Evolutionary conservation across 495 filamentous ascomycete genomes (phyloP).

Genomic region (Hypoxylon fragiforme): DNA sequence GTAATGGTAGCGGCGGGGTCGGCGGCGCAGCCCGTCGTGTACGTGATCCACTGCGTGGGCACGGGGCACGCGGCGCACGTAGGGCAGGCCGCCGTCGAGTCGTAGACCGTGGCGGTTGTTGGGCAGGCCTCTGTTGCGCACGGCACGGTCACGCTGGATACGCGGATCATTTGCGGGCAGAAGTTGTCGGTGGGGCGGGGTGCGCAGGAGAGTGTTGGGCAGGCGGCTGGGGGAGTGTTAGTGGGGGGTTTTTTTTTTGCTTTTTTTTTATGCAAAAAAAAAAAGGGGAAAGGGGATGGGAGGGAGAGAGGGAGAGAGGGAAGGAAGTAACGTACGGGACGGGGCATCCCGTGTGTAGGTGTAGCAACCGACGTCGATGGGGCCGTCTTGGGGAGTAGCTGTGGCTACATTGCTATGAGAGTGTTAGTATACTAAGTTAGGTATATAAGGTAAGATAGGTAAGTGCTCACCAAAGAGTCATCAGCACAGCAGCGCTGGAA

Average conservation of each 20-base stretch:
- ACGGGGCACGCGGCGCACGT: conserved; percentile 39
- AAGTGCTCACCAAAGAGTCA: conserved; percentile 21
- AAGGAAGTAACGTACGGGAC: conserved; percentile 13
- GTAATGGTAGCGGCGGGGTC: conserved; percentile 34
- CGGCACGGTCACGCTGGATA: conserved; percentile 38
- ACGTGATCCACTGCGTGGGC: conserved; percentile 42
- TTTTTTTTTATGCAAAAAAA: too few species aligned
- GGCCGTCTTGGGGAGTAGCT: conserved; percentile 5
- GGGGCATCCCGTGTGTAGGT: conserved; percentile 20
- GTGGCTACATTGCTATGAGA: conserved; percentile 9
- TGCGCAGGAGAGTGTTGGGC: conserved; percentile 30
- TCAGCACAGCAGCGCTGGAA: conserved; percentile 12
- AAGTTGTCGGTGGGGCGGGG: conserved; percentile 15
- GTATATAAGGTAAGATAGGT: not conserved
- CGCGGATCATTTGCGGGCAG: conserved; percentile 37
- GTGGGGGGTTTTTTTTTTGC: not conserved
- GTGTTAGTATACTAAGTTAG: conserved; percentile 1
- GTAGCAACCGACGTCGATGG: conserved; percentile 30
- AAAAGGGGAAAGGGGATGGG: not conserved
- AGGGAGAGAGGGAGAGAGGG: not conserved
- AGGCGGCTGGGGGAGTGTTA: conserved; percentile 10
- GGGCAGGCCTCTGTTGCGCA: conserved; percentile 49
- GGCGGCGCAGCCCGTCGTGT: conserved; percentile 43
- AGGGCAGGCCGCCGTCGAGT: conserved; percentile 35
- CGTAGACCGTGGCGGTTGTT: conserved; percentile 39